These are phyloP conservation scores for Rheum nobile DNA, from an alignment of 148 eudicot genomes.

Conservation along the genomic window DNA sequence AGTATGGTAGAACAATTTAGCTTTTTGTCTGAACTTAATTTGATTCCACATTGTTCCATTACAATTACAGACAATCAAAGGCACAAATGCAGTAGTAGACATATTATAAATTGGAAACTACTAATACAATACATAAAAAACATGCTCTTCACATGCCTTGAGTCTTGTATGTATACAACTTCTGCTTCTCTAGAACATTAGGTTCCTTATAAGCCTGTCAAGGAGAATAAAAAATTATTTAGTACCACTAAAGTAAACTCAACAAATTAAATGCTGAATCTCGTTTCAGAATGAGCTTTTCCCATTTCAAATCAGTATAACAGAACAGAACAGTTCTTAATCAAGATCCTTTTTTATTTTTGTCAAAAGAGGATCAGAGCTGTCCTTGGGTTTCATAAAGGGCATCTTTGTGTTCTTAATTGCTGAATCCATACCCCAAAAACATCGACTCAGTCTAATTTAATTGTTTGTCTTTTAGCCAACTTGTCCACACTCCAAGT, in stretches of 20 bases:
- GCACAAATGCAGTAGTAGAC: background rate
- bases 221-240: background rate
- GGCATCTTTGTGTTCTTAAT: background rate
- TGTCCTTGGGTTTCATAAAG: background rate
- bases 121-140: background rate
- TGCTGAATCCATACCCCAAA: background rate
- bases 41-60: background rate
- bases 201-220: slow-evolving; percentile 7
- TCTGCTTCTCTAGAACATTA: background rate
- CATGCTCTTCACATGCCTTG: background rate
- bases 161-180: background rate
- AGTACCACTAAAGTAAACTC: no score
- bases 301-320: no score
- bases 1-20: background rate
- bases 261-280: no score
- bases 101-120: background rate
- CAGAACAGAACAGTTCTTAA: no score
- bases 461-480: background rate
- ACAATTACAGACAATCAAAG: background rate
- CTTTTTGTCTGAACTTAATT: background rate
- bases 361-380: background rate
- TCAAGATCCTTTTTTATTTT: background rate
- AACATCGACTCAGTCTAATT: no score
- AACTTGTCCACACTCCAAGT: background rate
- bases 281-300: no score